phyloP scores from a whole-genome alignment of 805 yeast genomes.

The Naumovozyma baii region DNA sequence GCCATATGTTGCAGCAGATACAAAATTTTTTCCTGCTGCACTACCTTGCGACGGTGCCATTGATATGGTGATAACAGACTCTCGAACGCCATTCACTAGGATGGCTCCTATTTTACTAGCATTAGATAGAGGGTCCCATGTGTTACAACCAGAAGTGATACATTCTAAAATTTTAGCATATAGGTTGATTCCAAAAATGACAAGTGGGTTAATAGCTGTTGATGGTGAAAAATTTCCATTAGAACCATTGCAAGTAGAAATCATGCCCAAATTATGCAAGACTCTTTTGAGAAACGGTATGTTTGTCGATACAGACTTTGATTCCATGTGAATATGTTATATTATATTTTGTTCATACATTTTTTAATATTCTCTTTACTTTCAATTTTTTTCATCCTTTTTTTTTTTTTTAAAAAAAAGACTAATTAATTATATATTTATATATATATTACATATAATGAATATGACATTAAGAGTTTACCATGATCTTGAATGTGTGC shows the following conservation, averaged over 20 bases:
- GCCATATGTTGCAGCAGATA: slow-evolving; percentile 80
- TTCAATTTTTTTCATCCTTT: neutral
- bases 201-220: slow-evolving; percentile 51
- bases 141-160: slow-evolving; percentile 51
- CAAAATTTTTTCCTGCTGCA: slow-evolving; percentile 88
- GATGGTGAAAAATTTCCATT: slow-evolving; percentile 86
- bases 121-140: slow-evolving; percentile 71
- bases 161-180: slow-evolving; percentile 75
- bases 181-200: slow-evolving; percentile 54
- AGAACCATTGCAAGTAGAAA: slow-evolving; percentile 74
- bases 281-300: slow-evolving; percentile 52
- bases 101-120: slow-evolving; percentile 49
- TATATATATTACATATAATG: too few relatives aligned
- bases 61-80: slow-evolving; percentile 70
- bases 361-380: neutral
- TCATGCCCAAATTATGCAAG: slow-evolving; percentile 55
- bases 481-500: too few relatives aligned
- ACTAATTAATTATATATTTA: neutral
- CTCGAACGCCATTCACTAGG: slow-evolving; percentile 47
- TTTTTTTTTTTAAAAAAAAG: neutral
- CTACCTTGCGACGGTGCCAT: slow-evolving; percentile 80
- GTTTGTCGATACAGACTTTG: slow-evolving; percentile 47
- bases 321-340: slow-evolving; percentile 26
- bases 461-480: too few relatives aligned
- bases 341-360: too few relatives aligned